Evolutionary conservation across 768 basidiomycete genomes (phyloP).

Genomic region (Trametes cinnabarina): DNA sequence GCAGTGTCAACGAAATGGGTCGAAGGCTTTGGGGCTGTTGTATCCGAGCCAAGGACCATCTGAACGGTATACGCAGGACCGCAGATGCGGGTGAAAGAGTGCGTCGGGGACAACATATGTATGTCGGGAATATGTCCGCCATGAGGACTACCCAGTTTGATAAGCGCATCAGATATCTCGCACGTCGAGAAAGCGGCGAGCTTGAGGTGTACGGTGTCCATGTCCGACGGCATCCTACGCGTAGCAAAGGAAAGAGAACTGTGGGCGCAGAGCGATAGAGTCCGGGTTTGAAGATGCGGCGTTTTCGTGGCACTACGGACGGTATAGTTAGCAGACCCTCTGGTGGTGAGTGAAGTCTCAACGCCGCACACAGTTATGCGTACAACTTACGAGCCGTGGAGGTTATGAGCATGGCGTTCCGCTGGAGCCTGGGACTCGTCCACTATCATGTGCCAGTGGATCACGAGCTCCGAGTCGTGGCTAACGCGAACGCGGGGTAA

Average conservation of each 20-base stretch:
- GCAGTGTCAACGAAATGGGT: conserved; percentile 84
- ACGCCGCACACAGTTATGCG: too few relatives aligned
- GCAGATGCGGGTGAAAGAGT: conserved; percentile 46
- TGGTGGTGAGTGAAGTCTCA: too few relatives aligned
- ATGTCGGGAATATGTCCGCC: conserved; percentile 87
- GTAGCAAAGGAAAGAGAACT: background rate
- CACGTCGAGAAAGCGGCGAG: conserved; percentile 60
- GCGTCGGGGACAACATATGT: conserved; percentile 48
- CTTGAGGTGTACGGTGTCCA: conserved; percentile 7
- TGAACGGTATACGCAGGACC: conserved; percentile 86
- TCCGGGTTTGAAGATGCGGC: too few relatives aligned
- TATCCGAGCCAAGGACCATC: conserved; percentile 66
- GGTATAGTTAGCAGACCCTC: too few relatives aligned
- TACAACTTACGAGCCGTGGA: background rate
- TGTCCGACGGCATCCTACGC: conserved; percentile 23
- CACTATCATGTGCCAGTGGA: background rate
- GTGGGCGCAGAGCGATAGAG: too few relatives aligned
- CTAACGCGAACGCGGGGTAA: background rate
- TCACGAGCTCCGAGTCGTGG: background rate
- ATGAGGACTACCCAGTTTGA: conserved; percentile 68
- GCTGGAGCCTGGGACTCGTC: too few relatives aligned
- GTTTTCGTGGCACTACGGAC: too few relatives aligned
- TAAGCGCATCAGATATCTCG: conserved; percentile 86
- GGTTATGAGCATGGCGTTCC: background rate
- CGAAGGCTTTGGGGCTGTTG: conserved; percentile 57